Conservation (phyloP, 768 basidiomycete genomes). For the Termitomyces sp. region DNA sequence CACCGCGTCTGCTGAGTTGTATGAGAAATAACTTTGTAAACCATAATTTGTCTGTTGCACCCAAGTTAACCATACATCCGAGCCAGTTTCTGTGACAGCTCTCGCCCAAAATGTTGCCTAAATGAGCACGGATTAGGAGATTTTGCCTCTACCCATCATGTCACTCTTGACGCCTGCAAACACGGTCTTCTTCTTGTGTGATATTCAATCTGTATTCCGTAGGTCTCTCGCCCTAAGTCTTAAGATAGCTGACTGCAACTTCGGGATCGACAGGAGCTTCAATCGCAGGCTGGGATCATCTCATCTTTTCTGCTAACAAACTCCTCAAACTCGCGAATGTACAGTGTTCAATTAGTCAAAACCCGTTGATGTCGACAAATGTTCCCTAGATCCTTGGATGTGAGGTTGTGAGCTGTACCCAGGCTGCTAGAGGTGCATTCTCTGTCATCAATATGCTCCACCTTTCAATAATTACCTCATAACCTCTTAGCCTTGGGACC, state of each 20-base stretch:
- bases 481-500: conserved; percentile 52
- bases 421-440: conserved; percentile 12
- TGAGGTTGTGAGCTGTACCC: conserved; percentile 16
- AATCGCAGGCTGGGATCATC: conserved; percentile 15
- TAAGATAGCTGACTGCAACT: background rate
- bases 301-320: conserved; percentile 16
- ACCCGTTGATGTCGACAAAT: background rate
- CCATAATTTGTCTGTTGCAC: no score
- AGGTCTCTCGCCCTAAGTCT: background rate
- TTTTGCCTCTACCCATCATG: conserved; percentile 8
- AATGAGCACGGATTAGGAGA: background rate
- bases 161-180: conserved; percentile 13
- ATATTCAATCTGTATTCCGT: conserved; percentile 16
- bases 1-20: no score
- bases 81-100: no score
- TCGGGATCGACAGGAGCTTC: conserved; percentile 4
- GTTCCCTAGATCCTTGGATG: conserved; percentile 12
- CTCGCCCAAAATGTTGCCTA: no score
- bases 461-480: background rate
- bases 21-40: no score
- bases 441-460: background rate
- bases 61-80: no score
- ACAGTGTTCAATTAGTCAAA: background rate
- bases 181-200: conserved; percentile 16
- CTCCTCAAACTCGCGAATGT: conserved; percentile 17